phyloP scores from a whole-genome alignment of 306 rosid species.

The Pachyrhizus erosus region DNA sequence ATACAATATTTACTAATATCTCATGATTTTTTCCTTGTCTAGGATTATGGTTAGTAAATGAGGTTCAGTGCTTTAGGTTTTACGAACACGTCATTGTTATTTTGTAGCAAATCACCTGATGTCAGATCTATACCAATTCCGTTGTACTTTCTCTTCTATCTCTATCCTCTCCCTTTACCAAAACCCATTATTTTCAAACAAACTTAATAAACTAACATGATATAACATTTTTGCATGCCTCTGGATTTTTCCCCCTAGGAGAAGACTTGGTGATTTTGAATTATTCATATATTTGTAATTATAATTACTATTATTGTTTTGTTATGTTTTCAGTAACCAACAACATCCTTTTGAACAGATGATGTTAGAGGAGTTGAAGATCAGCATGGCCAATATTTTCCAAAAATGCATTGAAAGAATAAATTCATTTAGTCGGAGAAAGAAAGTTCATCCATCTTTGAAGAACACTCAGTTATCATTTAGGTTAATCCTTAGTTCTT shows the following conservation, averaged over 20 bases:
- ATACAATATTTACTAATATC: background rate
- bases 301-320: background rate
- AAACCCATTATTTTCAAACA: background rate
- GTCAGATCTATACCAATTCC: background rate
- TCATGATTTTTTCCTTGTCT: background rate
- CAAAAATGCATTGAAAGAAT: conserved; percentile 69
- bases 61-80: background rate
- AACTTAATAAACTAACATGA: background rate
- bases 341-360: conserved; percentile 54
- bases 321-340: conserved; percentile 21
- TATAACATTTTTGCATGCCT: conserved; percentile 29
- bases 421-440: conserved; percentile 61
- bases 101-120: background rate
- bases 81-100: background rate
- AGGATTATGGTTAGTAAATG: background rate
- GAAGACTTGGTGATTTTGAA: background rate
- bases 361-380: conserved; percentile 60
- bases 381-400: conserved; percentile 57
- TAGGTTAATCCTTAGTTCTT: conserved; percentile 62
- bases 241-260: background rate
- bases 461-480: conserved; percentile 51
- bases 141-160: background rate
- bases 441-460: conserved; percentile 52
- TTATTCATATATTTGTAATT: background rate
- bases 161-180: background rate